phyloP scores from a whole-genome alignment of 139 green algal genomes.

The Coccomyxa sp. region DNA sequence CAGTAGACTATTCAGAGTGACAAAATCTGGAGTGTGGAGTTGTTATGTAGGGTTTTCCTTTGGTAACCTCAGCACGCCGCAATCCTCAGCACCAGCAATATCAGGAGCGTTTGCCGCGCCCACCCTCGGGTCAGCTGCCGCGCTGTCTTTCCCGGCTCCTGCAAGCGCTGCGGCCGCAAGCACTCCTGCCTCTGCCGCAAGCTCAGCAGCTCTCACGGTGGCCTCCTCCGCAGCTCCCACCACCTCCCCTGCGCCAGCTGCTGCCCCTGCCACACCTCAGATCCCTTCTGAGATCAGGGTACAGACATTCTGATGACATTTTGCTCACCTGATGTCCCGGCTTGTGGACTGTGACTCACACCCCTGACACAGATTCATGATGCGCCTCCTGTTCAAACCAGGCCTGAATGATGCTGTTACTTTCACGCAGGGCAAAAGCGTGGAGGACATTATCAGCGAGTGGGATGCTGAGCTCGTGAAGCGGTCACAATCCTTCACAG shows the following conservation, averaged over 20 bases:
- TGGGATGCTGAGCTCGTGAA: constrained; percentile 77
- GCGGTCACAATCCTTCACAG: constrained; percentile 72
- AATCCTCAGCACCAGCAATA: not conserved
- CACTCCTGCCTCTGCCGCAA: not conserved
- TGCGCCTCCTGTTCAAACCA: too few relatives aligned
- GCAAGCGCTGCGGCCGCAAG: not conserved
- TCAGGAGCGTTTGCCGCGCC: not conserved
- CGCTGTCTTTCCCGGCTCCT: not conserved
- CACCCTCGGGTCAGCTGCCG: not conserved
- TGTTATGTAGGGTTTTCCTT: too few relatives aligned
- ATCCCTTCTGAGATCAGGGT: constrained; percentile 6
- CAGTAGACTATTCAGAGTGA: too few relatives aligned
- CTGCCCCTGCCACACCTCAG: not conserved
- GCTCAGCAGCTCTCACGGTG: not conserved
- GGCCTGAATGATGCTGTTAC: too few relatives aligned
- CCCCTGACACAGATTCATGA: too few relatives aligned
- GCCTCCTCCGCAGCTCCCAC: too few relatives aligned
- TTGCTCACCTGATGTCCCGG: too few relatives aligned
- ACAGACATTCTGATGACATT: too few relatives aligned
- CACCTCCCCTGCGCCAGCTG: not conserved
- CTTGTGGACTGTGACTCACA: too few relatives aligned
- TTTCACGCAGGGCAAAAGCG: constrained; percentile 43
- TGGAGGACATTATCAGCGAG: constrained; percentile 70
- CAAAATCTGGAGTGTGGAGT: too few relatives aligned
- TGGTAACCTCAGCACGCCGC: too few relatives aligned